Base-by-base conservation (phyloP, 2,329 filamentous ascomycete species). In the Trichoderma atrobrunneum region DNA sequence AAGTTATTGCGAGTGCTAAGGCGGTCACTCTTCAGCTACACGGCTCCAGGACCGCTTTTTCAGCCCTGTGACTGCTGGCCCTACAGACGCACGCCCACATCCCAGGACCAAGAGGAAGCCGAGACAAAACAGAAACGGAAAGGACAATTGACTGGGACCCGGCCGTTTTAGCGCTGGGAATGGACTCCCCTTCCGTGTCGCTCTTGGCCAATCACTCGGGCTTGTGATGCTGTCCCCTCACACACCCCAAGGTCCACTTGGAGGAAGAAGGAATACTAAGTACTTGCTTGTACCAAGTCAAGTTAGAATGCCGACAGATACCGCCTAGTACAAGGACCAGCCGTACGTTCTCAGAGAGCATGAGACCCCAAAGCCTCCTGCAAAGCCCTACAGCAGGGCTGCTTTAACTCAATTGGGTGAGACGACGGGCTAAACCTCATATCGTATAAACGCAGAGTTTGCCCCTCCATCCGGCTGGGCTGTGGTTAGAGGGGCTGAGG, bases 341-440 rank as follows among this genome's bases (percentile, higher is more conserved):
- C 8, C 28, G 18, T 60, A 30, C 57, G 24, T 43, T 36, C 36
- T 67, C 24, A n/a, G 32, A 43, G 57, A n/a, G 36, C 56, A 60
- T 43, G 65, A 69, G 24, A 56, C 36, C 64, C 14, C 28, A 34
- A 39, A 30, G 51, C 56, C 64, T 59, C 54, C 32, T 59, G 51
- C 64, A 59, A 48, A 69, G 66, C 66, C 66, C 66, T 69, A 69
- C 66, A 69, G 56, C 66, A 69, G 66, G 66, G 66, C 66, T 69
- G 66, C 66, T 48, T 51, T 69, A 69, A 48, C 66, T 69, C 51
- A n/a, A 59, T 67, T 43, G 64, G 64, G 64, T 59, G 51, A 43
- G 24, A 36, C 10, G 26, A 7, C 21, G 18, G 51, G 7, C 32
- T 28, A 30, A 43, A n/a, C 64, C 64, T 56, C 60, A 62, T 26